phyloP scores from a whole-genome alignment of 306 rosid genomes.

The Trifolium repens region DNA sequence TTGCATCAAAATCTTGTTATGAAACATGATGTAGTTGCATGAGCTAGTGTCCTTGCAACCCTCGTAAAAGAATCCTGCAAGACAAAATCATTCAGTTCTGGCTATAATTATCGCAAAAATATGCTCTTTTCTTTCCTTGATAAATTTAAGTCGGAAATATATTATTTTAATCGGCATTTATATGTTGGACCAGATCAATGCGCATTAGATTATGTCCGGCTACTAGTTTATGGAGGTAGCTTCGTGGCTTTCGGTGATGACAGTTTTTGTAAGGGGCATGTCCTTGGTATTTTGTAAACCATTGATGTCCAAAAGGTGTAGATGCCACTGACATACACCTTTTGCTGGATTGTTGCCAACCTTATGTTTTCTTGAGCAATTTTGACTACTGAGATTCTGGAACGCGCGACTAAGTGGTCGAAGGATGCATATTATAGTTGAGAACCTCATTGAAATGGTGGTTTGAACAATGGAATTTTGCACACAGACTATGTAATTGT shows the following conservation, averaged over 20 bases:
- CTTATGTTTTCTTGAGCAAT: neutral
- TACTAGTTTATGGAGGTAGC: neutral
- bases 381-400: neutral
- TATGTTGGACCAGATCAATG: slow-evolving; percentile 29
- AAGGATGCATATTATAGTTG: slow-evolving; percentile 23
- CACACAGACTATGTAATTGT: neutral
- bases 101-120: neutral
- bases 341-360: slow-evolving; percentile 2
- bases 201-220: slow-evolving; percentile 2
- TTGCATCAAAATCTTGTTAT: neutral
- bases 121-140: neutral
- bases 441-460: slow-evolving; percentile 9
- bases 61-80: neutral
- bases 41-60: neutral
- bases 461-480: neutral
- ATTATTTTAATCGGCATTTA: slow-evolving; percentile 24
- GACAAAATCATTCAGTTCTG: slow-evolving; percentile 18
- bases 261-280: neutral
- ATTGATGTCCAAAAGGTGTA: neutral
- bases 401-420: neutral
- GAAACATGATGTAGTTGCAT: neutral
- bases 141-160: slow-evolving; percentile 25
- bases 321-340: slow-evolving; percentile 19
- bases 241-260: neutral
- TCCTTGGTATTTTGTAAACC: slow-evolving; percentile 16